A percentile compares a stretch with the other conserved stretches of the same genome.
Evolutionary conservation across 306 rosid genomes (phyloP).

Genomic region (Nissolia schottii): DNA sequence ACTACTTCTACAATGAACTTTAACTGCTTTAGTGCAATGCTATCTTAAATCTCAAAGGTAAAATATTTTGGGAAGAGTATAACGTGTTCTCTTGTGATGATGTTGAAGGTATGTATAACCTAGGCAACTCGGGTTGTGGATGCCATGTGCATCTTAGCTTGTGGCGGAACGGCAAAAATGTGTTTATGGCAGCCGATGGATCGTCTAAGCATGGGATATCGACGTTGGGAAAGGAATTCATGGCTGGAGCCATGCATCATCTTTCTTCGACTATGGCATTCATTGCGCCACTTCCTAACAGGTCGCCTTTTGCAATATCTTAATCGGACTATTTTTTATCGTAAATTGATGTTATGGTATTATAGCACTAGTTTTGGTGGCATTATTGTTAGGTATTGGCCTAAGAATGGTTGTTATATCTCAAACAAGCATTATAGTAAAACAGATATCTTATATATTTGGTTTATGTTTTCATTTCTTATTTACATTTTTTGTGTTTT

Average conservation of each 20-base stretch:
- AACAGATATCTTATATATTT: too few relatives aligned
- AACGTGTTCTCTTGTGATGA: slow-evolving; percentile 26
- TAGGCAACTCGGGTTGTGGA: slow-evolving; percentile 87
- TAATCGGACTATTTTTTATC: background rate
- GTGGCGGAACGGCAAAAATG: slow-evolving; percentile 73
- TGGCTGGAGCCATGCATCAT: slow-evolving; percentile 88
- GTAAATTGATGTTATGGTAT: slow-evolving; percentile 4
- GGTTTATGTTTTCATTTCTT: too few relatives aligned
- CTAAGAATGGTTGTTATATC: background rate
- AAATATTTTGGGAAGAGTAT: slow-evolving; percentile 5
- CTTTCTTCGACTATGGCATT: slow-evolving; percentile 75
- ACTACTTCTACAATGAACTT: too few relatives aligned
- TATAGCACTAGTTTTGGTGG: too few relatives aligned
- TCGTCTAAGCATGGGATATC: slow-evolving; percentile 75
- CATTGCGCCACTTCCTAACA: slow-evolving; percentile 78
- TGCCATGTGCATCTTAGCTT: slow-evolving; percentile 87
- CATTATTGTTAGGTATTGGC: too few relatives aligned
- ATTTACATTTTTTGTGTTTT: too few relatives aligned
- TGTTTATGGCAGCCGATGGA: slow-evolving; percentile 60
- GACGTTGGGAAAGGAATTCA: slow-evolving; percentile 63
- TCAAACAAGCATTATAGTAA: too few relatives aligned
- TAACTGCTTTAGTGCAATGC: too few relatives aligned
- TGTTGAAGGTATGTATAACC: slow-evolving; percentile 53
- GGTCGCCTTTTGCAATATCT: slow-evolving; percentile 43
- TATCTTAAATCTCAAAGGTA: background rate